phyloP scores from a whole-genome alignment of 257 asterid species.

The Cruciata laevipes region DNA sequence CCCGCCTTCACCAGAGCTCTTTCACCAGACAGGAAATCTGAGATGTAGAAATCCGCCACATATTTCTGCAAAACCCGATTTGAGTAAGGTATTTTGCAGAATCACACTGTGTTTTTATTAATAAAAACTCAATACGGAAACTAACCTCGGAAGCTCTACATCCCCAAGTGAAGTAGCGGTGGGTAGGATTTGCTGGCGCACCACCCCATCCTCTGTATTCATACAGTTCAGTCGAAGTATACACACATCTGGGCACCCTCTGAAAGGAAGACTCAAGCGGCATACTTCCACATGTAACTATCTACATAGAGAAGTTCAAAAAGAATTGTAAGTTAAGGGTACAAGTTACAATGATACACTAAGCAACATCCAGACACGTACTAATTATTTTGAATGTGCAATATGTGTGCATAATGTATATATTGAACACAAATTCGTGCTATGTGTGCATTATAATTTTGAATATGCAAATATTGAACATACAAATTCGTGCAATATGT shows the following conservation, averaged over 20 bases:
- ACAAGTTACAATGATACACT: not conserved
- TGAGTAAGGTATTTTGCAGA: constrained; percentile 7
- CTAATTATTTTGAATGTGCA: too few relatives aligned
- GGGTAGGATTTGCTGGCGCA: constrained; percentile 56
- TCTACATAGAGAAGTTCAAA: constrained; percentile 33
- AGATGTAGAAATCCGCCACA: constrained; percentile 56
- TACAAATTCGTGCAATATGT: not conserved
- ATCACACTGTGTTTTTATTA: too few relatives aligned
- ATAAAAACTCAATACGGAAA: not conserved
- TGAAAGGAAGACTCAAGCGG: constrained; percentile 95
- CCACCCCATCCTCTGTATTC: constrained; percentile 80
- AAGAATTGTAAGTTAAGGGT: not conserved
- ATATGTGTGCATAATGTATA: not conserved
- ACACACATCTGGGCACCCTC: constrained; percentile 74
- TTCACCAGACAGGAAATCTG: constrained; percentile 54
- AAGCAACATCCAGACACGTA: too few relatives aligned
- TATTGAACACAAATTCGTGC: not conserved
- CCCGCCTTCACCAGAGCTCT: constrained; percentile 69
- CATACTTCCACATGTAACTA: constrained; percentile 95
- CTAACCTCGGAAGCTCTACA: constrained; percentile 88
- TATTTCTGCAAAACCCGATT: constrained; percentile 34
- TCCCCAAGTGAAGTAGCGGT: constrained; percentile 80
- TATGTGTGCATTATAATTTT: not conserved
- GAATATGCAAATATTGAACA: not conserved
- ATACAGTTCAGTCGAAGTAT: constrained; percentile 70